Base-by-base conservation (phyloP, 441 rosid genomes). In the Daphne laureola region DNA sequence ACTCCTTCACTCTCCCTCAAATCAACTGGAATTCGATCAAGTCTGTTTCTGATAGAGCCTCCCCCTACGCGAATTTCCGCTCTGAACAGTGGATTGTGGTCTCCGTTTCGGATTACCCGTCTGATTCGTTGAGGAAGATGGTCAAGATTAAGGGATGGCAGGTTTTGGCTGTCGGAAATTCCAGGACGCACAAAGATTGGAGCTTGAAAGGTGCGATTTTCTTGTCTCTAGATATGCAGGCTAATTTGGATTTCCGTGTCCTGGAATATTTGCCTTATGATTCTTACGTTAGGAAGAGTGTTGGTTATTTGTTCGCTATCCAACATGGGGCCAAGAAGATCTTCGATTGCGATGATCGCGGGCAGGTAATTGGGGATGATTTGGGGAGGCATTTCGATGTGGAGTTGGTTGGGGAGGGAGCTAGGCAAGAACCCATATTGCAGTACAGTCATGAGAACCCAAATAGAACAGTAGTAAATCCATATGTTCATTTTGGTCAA, bases 321-420 rank as follows among this genome's bases (percentile, higher is more conserved):
- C 97, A 90, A 62, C 94, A 90, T 14, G 97, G 96, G 43, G 97
- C 91, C 0, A 84, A 78, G 71, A 84, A 79, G 77, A 87, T 90
- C 69, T 87, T 79, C 14, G 97, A 90, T 49, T 79, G 85, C 8
- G 97, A 90, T 66, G 94, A 87, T 71, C 87, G 94, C 1, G 97
- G 83, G 5, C 90, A 87, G 69, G 90, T 90, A 53, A 78, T 90
- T 46, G 91, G 67, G 53, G 84, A 73, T 58, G 87, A 87, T 84
- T 58, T 90, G 52, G 86, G 91, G 55, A 84, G 69, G 61, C 80
- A 84, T 78, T 90, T 87, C 59, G 97, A 90, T 74, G 89, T 87
- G 16, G 96, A 87, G 50, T 71, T 90, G 51, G 58, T 74, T 1
- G 96, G 96, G 26, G 87, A 87, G 62, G 79, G 76, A 27, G 83